Conservation (phyloP, 2,329 filamentous ascomycete species). For the Curvularia sp. region DNA sequence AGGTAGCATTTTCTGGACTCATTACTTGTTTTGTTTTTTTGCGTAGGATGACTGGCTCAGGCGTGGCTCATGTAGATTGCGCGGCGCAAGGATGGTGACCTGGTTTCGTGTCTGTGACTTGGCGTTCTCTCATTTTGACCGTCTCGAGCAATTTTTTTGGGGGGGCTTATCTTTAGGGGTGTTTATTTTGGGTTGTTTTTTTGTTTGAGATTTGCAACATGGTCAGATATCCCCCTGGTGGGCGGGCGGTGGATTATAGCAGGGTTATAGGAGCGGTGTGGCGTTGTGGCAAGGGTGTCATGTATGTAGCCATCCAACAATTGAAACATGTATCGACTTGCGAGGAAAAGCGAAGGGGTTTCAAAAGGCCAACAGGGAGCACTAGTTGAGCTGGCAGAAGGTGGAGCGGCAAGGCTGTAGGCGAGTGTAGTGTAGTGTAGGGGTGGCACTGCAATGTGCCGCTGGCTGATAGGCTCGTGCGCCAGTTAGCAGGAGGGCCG, state of each 20-base stretch:
- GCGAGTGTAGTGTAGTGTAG: neutral
- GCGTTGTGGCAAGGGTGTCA: neutral
- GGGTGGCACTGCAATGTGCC: slow-evolving; percentile 24
- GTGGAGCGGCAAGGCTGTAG: slow-evolving; percentile 17
- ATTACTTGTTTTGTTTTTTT: slow-evolving; percentile 3
- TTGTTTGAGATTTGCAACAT: neutral
- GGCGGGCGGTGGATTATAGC: neutral
- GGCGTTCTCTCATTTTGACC: neutral
- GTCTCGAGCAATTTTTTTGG: neutral
- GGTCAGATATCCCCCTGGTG: neutral
- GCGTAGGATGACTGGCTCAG: neutral
- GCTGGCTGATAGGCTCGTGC: slow-evolving; percentile 26
- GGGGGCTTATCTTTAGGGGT: neutral
- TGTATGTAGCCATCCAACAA: neutral
- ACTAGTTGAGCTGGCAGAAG: slow-evolving; percentile 16
- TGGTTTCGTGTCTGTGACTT: neutral
- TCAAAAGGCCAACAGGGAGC: neutral
- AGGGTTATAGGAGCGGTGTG: neutral
- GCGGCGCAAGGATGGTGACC: slow-evolving; percentile 4
- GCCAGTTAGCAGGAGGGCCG: slow-evolving; percentile 16
- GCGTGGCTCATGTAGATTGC: slow-evolving; percentile 6
- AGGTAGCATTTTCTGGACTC: slow-evolving; percentile 2
- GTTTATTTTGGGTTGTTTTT: neutral
- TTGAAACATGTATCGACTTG: neutral
- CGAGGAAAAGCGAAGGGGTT: neutral